Conservation (phyloP, 306 rosid species). For the Malus fusca region DNA sequence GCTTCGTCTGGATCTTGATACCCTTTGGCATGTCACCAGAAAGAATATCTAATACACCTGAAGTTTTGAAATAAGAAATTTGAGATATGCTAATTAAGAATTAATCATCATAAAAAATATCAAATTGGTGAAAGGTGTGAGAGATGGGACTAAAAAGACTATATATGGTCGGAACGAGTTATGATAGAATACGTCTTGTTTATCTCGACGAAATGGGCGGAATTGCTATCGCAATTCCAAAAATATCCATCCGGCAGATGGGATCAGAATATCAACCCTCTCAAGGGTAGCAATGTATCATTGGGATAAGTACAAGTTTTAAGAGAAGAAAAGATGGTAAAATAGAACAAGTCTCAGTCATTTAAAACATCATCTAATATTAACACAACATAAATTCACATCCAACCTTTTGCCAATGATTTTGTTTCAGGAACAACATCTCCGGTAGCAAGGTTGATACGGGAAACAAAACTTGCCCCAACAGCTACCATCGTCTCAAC, state of each 20-base stretch:
- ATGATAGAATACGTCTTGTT: too few species aligned
- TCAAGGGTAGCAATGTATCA: neutral
- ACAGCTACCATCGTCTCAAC: slow-evolving; percentile 76
- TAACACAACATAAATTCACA: slow-evolving; percentile 11
- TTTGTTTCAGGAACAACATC: slow-evolving; percentile 92
- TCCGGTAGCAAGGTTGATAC: slow-evolving; percentile 72
- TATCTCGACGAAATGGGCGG: too few species aligned
- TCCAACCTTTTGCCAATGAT: slow-evolving; percentile 80
- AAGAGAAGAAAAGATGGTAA: neutral
- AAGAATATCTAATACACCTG: slow-evolving; percentile 80
- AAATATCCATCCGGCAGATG: neutral
- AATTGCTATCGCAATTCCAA: too few species aligned
- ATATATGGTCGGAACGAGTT: neutral
- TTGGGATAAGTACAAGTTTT: neutral
- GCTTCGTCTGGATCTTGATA: slow-evolving; percentile 82
- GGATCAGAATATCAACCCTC: neutral
- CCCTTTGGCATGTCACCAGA: slow-evolving; percentile 98
- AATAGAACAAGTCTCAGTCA: neutral
- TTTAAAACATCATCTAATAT: neutral
- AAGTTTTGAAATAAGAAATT: neutral
- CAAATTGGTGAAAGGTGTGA: neutral
- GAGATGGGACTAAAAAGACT: neutral
- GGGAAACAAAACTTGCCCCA: slow-evolving; percentile 78
- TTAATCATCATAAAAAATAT: neutral
- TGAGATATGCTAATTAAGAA: slow-evolving; percentile 12